Base-by-base conservation (phyloP, 441 rosid species). In the Francoa sonchifolia region DNA sequence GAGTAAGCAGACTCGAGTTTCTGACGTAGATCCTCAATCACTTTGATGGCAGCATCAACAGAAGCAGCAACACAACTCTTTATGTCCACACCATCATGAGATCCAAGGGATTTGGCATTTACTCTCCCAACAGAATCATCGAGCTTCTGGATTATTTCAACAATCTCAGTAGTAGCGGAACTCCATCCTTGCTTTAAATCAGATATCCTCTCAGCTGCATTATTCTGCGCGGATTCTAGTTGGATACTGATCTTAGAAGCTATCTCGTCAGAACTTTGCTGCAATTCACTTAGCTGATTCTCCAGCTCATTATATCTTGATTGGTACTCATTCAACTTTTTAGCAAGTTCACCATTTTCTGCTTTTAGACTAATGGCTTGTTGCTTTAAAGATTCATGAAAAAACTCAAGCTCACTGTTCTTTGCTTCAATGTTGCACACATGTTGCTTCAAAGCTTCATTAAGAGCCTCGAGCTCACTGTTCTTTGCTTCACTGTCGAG, bases 361-460 rank as follows among this genome's bases (percentile, higher is more conserved):
- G 57, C 62, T 50, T 67, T 47, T 13, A 74, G 69, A 47, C 55
- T 50, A 28, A 45, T 42, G 49, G 61, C 71, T 51, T 62, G 66
- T 54, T 47, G 63, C 62, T 59, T 71, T 49, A 71, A 42, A 44
- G 59, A 60, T 54, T 77, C 79, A 65, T 42, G 55, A 6, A 52
- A 63, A 61, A 47, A 46, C 68, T 66, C 72, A 54, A 83, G 75
- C 55, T 77, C 76, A 33, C 37, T 55, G 49, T 57, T 73, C 49
- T 57, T 66, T 39, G 59, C 69, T 29, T 71, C 68, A 60, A 73
- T 31, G 50, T 20, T 59, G 44, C n/a, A 62, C 15, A 64, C 44
- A 31, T 70, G 71, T 39, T 75, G 77, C 67, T 72, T 83, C 34
- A 65, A 33, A 53, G 67, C 81, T 72, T 83, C 95, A 57, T 62